Evolutionary conservation across 768 basidiomycete genomes (phyloP), one percentile per base, ranked within the genome.

Genomic region (Pholiota conissans): DNA sequence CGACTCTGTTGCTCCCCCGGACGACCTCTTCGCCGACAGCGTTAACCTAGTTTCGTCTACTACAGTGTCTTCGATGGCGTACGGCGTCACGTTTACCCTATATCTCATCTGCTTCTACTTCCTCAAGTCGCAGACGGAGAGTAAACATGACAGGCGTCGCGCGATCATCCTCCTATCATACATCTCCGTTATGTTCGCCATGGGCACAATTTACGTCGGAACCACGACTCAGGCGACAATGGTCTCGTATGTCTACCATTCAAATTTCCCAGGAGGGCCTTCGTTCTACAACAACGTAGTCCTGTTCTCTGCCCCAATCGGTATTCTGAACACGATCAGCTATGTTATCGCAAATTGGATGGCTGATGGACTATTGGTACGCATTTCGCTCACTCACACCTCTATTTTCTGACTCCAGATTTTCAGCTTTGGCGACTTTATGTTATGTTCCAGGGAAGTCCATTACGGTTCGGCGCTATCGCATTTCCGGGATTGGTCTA

Each of bases 291-390:
- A 53, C 37, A 52, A 56, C 55, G n/a, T 52, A 16, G 45, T 51
- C 1, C 45, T 58, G 1, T 60, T 60, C 35, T 37, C 55, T n/a
- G 46, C 54, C 3, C 59, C 59, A 8, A 46, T 56, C 5, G 55
- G 49, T 16, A 53, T 56, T 27, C 45, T 53, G 16, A 56, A 56
- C 14, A 52, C 54, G 3, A 40, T 53, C n/a, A 56, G 55, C 22
- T 60, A 56, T 30, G 47, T 60, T 28, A 32, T 60, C 8, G 55
- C 59, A 3, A 60, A 56, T 28, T 60, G 59, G 59, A 45, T 60
- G 45, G 51, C 55, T 14, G 59, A 60, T 47, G 59, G 55, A 5
- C 30, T 60, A 30, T 34, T 60, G 55, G 59, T 56, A 53, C 1
- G 55, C 40, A 27, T n/a, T 55, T n/a, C n/a, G n/a, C n/a, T n/a